Evolutionary conservation across 345 rosid genomes (phyloP).

Genomic region (Bruguiera gymnorhiza): DNA sequence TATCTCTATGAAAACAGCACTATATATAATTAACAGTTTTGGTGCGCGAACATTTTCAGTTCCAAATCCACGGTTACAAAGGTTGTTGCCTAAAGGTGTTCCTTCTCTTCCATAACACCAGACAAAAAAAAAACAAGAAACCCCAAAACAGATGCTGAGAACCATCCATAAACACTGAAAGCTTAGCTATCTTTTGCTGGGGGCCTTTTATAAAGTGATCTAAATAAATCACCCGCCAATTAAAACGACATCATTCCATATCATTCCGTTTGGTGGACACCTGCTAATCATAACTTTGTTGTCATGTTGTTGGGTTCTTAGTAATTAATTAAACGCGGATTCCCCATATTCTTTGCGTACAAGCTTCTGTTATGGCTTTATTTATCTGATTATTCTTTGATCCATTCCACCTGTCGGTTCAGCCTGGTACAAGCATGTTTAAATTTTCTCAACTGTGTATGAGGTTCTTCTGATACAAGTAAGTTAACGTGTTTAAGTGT

Average conservation of each 20-base stretch:
- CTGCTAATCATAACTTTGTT: background rate
- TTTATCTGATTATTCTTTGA: too few species aligned
- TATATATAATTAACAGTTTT: background rate
- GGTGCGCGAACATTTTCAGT: background rate
- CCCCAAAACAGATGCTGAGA: background rate
- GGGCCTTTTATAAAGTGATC: slow-evolving; percentile 11
- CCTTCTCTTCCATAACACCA: too few species aligned
- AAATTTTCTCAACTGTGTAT: too few species aligned
- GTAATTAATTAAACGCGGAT: too few species aligned
- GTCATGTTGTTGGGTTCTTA: slow-evolving; percentile 8
- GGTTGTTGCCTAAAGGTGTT: background rate
- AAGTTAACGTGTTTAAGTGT: too few species aligned
- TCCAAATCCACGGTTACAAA: background rate
- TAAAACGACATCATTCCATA: slow-evolving; percentile 29
- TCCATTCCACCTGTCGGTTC: too few species aligned
- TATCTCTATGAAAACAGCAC: background rate
- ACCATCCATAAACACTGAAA: slow-evolving; percentile 6
- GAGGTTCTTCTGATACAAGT: too few species aligned
- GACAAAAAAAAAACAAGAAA: too few species aligned
- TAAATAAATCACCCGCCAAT: slow-evolving; percentile 5
- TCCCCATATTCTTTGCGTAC: too few species aligned
- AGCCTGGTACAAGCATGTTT: too few species aligned
- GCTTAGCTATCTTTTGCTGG: background rate
- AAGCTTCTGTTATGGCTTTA: too few species aligned
- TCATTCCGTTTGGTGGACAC: slow-evolving; percentile 16